Base-by-base conservation (phyloP, 225 moss, liverwort and hornwort species). In the Sphagnum contortum region DNA sequence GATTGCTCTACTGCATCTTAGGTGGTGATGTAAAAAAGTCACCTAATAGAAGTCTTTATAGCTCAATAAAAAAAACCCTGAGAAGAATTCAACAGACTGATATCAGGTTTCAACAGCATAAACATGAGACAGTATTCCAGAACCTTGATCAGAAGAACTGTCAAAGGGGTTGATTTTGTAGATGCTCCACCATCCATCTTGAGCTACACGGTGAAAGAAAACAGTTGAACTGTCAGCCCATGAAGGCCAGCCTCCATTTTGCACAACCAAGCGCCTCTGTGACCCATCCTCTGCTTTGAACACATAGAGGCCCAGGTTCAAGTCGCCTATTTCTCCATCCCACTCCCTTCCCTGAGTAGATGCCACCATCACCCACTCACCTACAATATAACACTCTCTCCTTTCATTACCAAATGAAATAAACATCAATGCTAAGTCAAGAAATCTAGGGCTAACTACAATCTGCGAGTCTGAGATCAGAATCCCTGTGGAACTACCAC, bases 101-200 rank as follows among this genome's bases (percentile, higher is more conserved):
- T 61, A 61, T 61, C 8, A 4, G 14, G 1, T 9, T 13, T 5
- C 61, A 5, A 58, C 11, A 58, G 8, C 13, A 8, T 6, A 58
- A 58, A 13, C 3, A n/a, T 5, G 8, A 55, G 54, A 55, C 7
- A 7, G 12, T 55, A 12, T 55, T 55, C 54, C 54, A 7, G 29
- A 48, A 68, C 87, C 87, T 73, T 75, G 76, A 44, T 71, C 63
- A 47, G 69, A 29, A 52, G 74, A 81, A 12, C 66, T 60, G 4
- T 78, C 73, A 13, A 84, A 76, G 4, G 77, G 67, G 57, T 70
- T 76, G 8, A 78, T 59, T 70, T 76, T 88, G 76, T 82, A 95
- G 12, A 95, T 74, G 72, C 92, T 95, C 89, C 89, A 95, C 94
- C 94, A 95, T 60, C 89, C 86, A 67, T 92, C 92, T 57, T 81